Base-by-base conservation (phyloP, 2,329 filamentous ascomycete species). In the Cryphonectria naterciae region DNA sequence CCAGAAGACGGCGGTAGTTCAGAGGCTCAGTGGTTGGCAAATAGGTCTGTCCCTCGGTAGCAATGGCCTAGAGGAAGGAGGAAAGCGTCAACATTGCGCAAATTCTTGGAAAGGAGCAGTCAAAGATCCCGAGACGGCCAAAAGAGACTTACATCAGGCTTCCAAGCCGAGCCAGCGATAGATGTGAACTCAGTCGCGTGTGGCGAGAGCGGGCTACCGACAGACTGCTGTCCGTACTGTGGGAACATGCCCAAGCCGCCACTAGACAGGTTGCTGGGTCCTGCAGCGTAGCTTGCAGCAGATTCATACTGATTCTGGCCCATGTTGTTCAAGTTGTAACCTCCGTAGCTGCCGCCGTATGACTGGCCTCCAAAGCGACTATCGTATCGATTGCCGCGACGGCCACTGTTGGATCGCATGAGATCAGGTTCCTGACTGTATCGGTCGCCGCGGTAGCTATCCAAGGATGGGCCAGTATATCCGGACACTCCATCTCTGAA, bases 1-100 rank as follows among this genome's bases (percentile, higher is more conserved):
- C 96, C 63, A 98, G 89, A 54, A 99, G 88, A 69, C 95, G 94
- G 72, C 96, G 94, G 78, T 98, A 99, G 82, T 99, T 98, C 77
- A 98, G 88, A 15, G 95, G 96, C 81, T 99, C 96, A 8, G 93
- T 92, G 4, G 94, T 92, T 15, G 93, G 91, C 39, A 98, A 84
- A 79, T 97, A 98, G 0, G 93, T 96, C 77, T 92, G 90, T 37
- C 87, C 87, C 73, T 92, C 88, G 0, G 85, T 78, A 28, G 83
- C 78, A 71, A 83, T 77, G 70, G 84, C 79, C 86, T 88, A 74
- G 56, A 75, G 73, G 70, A 77, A 70, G 73, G 77, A 68, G 67
- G 58, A 71, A 39, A 46, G 32, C 74, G 73, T 72, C 76, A 75
- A 66, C 37, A 71, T 64, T 22, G 43, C 64, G 60, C 46, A 76